Conservation (phyloP, 2,329 filamentous ascomycete genomes). For the Endoconidiophora polonica region DNA sequence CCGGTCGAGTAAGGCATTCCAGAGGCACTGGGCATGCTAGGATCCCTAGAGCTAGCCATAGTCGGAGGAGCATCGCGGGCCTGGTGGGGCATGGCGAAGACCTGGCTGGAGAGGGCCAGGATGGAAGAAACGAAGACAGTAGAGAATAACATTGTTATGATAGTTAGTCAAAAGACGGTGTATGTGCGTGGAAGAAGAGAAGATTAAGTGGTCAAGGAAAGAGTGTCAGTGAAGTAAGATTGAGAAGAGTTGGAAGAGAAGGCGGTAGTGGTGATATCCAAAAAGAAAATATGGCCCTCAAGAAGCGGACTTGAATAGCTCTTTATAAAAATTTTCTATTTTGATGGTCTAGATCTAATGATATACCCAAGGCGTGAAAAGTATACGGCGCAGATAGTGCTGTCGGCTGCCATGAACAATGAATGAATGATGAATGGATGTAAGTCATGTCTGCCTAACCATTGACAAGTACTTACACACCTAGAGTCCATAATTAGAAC, state of each 20-base stretch:
- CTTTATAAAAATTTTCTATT: neutral
- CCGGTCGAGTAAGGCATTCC: too few species aligned
- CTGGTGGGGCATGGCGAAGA: constrained; percentile 17
- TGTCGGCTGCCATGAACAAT: too few species aligned
- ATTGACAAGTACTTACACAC: too few species aligned
- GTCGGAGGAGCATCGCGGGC: constrained; percentile 2
- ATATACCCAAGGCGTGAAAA: too few species aligned
- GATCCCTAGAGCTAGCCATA: constrained; percentile 8
- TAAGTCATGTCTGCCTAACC: too few species aligned
- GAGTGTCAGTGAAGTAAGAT: neutral
- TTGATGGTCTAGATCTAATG: neutral
- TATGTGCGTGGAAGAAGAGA: constrained; percentile 11
- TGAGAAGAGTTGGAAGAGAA: neutral
- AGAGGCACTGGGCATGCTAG: constrained; percentile 15
- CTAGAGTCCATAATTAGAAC: too few species aligned
- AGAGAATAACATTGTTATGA: constrained; percentile 22
- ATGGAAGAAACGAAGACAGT: constrained; percentile 21
- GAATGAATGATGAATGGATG: too few species aligned
- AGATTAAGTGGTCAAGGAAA: neutral
- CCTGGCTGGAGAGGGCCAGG: constrained; percentile 24
- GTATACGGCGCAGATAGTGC: too few species aligned
- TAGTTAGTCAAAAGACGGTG: constrained; percentile 13
- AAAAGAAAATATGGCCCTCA: neutral
- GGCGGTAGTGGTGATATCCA: neutral
- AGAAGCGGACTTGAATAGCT: neutral